These are phyloP conservation scores for Dorcoceras hygrometricum DNA, from an alignment of 257 asterid species.

Conservation along the genomic window DNA sequence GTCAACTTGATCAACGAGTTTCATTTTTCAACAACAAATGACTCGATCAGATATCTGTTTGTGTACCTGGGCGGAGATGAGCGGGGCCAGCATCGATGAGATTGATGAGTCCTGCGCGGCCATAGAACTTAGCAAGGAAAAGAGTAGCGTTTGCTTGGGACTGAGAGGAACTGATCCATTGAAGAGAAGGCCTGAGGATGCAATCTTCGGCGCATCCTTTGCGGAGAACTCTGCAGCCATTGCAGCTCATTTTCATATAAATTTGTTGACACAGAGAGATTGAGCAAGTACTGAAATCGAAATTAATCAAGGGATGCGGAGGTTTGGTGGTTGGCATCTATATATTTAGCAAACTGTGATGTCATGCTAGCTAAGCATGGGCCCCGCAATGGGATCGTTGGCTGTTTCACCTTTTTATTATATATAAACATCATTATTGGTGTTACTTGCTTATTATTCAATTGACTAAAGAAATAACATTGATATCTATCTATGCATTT, in stretches of 20 bases:
- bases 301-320: constrained; percentile 25
- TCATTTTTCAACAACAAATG: background rate
- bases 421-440: too few relatives aligned
- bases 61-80: constrained; percentile 63
- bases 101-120: constrained; percentile 85
- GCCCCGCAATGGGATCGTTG: background rate
- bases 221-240: constrained; percentile 81
- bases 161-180: constrained; percentile 63
- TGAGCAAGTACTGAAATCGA: background rate
- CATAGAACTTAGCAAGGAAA: constrained; percentile 80
- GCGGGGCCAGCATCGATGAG: constrained; percentile 61
- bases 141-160: constrained; percentile 81
- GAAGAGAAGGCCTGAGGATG: constrained; percentile 56
- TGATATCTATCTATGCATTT: too few relatives aligned
- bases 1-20: background rate
- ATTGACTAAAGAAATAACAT: too few relatives aligned
- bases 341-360: constrained; percentile 26
- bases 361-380: constrained; percentile 9
- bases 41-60: background rate
- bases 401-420: background rate
- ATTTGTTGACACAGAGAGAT: too few relatives aligned
- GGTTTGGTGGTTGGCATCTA: constrained; percentile 22
- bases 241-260: constrained; percentile 75
- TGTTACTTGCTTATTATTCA: too few relatives aligned
- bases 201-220: constrained; percentile 72